Evolutionary conservation across 495 filamentous ascomycete genomes (phyloP).

Genomic region (Amphirosellinia nigrospora): DNA sequence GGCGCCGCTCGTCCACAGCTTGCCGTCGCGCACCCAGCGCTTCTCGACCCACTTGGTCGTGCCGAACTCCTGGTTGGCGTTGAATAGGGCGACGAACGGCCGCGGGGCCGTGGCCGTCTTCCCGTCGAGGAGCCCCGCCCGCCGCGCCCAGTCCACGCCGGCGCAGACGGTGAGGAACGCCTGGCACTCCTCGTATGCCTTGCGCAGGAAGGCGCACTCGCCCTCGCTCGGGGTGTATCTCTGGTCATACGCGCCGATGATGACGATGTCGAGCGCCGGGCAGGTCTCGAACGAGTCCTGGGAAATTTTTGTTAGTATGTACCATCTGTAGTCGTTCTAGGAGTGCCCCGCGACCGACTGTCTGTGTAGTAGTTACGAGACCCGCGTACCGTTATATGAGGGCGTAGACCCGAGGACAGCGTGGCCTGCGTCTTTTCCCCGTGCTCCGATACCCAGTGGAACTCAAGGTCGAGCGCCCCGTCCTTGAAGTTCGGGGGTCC

Average conservation of each 20-base stretch:
- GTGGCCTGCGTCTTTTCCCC: background rate
- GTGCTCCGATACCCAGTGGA: conserved; percentile 32
- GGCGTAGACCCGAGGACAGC: background rate
- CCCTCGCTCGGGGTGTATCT: conserved; percentile 28
- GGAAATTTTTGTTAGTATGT: no score
- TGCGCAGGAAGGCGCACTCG: conserved; percentile 34
- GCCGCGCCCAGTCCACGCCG: conserved; percentile 29
- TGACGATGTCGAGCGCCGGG: conserved; percentile 33
- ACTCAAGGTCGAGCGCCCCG: conserved; percentile 27
- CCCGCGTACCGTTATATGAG: conserved; percentile 1
- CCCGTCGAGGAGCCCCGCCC: conserved; percentile 29
- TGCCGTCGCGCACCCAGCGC: conserved; percentile 37
- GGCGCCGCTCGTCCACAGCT: conserved; percentile 42
- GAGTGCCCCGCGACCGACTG: no score
- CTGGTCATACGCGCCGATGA: conserved; percentile 30
- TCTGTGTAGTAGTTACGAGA: no score
- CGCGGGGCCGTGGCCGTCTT: conserved; percentile 37
- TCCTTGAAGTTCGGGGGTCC: conserved; percentile 23
- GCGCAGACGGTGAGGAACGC: conserved; percentile 37
- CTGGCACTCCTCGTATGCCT: conserved; percentile 23
- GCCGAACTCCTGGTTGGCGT: background rate
- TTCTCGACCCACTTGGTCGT: conserved; percentile 40
- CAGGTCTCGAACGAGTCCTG: conserved; percentile 34
- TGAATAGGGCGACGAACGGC: conserved; percentile 19
- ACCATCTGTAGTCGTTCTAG: no score